Base-by-base conservation (phyloP, 345 rosid genomes). In the Murraya paniculata region DNA sequence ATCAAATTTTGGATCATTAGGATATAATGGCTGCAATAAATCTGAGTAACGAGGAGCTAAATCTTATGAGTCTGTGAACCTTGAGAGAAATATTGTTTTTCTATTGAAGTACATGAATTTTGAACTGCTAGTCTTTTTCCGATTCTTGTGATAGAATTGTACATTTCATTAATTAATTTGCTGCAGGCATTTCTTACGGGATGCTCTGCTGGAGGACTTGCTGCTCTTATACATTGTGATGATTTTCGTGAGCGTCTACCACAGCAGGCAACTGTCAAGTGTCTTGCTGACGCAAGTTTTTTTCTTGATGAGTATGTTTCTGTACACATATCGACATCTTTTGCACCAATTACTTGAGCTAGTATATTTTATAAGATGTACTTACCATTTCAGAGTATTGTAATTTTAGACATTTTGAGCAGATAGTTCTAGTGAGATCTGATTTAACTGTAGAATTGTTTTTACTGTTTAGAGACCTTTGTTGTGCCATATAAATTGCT, bases 181-280 rank as follows among this genome's bases (percentile, higher is more conserved):
- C 19, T 75, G 69, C 86, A 93, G 99, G 98, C 96, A 53, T 82
- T 93, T 82, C 96, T 95, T 75, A 68, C 98, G 68, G 99, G 99
- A 82, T 95, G 99, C 84, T 95, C 99, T 82, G 97, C 99, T 58
- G 99, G 99, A 64, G 98, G 97, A 22, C 86, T 95, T 87, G 97
- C 99, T 71, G 78, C 98, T 70, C 87, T 93, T 76, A 91, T 92
- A 75, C 97, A 93, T 70, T 95, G 98, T 67, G 97, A 95, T 75
- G 83, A 87, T 80, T 95, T 91, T 82, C 88, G 83, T 31, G 87
- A 89, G 72, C 89, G 66, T 84, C 60, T 95, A 75, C 93, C 97
- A 0, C 91, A 92, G 84, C 86, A 79, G 69, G 89, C 87, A 27
- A 75, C 85, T 73, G 94, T 95, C 77, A 95, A 95, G 84, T 95